Conservation (phyloP, 2,329 filamentous ascomycete species). For the Fusarium sp. region DNA sequence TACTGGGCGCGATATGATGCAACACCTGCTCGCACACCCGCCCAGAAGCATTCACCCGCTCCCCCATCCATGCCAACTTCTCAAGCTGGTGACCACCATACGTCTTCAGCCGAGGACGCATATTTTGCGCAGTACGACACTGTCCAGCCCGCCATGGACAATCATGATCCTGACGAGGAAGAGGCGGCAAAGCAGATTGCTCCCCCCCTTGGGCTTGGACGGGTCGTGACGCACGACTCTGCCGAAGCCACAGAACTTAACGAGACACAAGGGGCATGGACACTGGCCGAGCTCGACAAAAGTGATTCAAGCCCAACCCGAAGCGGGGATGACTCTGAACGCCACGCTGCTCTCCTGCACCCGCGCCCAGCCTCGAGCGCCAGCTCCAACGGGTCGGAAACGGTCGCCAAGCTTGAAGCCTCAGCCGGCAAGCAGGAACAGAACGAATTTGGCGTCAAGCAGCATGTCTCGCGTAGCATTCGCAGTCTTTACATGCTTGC, state of each 20-base stretch:
- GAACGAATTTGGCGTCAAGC: slow-evolving; percentile 79
- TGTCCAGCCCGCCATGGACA: slow-evolving; percentile 85
- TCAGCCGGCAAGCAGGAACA: slow-evolving; percentile 68
- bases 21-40: slow-evolving; percentile 74
- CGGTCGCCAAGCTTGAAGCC: slow-evolving; percentile 72
- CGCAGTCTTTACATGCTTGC: slow-evolving; percentile 82
- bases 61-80: slow-evolving; percentile 55
- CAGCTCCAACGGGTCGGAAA: slow-evolving; percentile 65
- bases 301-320: slow-evolving; percentile 49
- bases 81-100: slow-evolving; percentile 36
- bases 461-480: slow-evolving; percentile 82
- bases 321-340: slow-evolving; percentile 47
- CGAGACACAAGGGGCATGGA: slow-evolving; percentile 55
- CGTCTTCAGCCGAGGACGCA: slow-evolving; percentile 69
- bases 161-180: slow-evolving; percentile 82
- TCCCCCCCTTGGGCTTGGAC: slow-evolving; percentile 49
- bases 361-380: slow-evolving; percentile 71
- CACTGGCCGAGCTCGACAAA: slow-evolving; percentile 57
- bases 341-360: slow-evolving; percentile 60
- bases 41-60: slow-evolving; percentile 71
- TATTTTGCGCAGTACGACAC: slow-evolving; percentile 83
- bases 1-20: slow-evolving; percentile 86
- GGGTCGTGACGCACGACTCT: slow-evolving; percentile 20
- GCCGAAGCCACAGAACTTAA: slow-evolving; percentile 38
- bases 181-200: slow-evolving; percentile 48